phyloP scores from a whole-genome alignment of 805 yeast species.

The Metschnikowia proteae region DNA sequence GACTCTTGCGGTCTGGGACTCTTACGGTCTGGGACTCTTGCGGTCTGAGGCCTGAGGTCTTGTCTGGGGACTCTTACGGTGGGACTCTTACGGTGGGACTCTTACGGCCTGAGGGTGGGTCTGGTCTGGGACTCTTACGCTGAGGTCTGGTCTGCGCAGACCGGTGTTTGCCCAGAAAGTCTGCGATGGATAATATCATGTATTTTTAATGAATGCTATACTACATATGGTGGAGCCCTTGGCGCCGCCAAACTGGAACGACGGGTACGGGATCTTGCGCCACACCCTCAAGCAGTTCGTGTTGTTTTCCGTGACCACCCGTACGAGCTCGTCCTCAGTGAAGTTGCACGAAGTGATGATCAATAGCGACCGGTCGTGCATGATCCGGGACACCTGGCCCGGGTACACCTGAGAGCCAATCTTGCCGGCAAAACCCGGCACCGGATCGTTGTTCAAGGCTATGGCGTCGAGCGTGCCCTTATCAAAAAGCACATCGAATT shows the following conservation, averaged over 20 bases:
- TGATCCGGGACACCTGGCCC: slow-evolving; percentile 48
- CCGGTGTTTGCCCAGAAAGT: too few relatives aligned
- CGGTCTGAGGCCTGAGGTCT: too few relatives aligned
- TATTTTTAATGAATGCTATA: slow-evolving; percentile 60
- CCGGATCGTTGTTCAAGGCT: slow-evolving; percentile 64
- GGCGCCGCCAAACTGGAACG: slow-evolving; percentile 84
- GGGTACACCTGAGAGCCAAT: slow-evolving; percentile 62
- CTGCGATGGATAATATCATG: background rate
- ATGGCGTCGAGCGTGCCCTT: slow-evolving; percentile 98
- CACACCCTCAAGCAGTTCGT: slow-evolving; percentile 49
- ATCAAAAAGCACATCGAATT: slow-evolving; percentile 77
- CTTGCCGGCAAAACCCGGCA: slow-evolving; percentile 41
- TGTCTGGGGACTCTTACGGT: too few relatives aligned
- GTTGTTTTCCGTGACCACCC: slow-evolving; percentile 45
- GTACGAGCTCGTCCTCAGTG: slow-evolving; percentile 70
- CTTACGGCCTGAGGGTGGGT: too few relatives aligned
- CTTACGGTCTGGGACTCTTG: too few relatives aligned
- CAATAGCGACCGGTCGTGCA: slow-evolving; percentile 56
- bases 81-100: too few relatives aligned
- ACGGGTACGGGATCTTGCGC: slow-evolving; percentile 71
- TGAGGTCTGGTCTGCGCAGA: too few relatives aligned
- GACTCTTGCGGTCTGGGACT: too few relatives aligned
- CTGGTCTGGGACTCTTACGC: too few relatives aligned
- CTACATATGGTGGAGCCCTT: slow-evolving; percentile 87
- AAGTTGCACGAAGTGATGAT: slow-evolving; percentile 91